Percentiles rank a stretch among this genome's conserved stretches.
Conservation (phyloP, 345 rosid genomes). For the Acer yangbiense region DNA sequence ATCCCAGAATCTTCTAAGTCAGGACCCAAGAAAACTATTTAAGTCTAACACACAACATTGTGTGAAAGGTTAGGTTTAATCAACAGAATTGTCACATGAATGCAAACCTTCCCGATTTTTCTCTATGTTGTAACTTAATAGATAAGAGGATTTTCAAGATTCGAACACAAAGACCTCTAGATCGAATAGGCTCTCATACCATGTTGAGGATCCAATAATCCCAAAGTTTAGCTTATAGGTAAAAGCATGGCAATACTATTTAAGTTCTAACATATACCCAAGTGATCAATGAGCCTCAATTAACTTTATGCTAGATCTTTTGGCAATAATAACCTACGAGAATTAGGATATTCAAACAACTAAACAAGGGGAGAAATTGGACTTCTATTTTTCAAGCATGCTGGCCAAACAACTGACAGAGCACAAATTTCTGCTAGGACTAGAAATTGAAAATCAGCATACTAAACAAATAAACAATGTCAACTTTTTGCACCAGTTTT, state of each 20-base stretch:
- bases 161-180: neutral
- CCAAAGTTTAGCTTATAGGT: neutral
- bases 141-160: neutral
- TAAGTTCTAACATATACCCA: neutral
- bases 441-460: neutral
- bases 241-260: neutral
- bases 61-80: neutral
- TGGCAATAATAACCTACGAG: conserved; percentile 1
- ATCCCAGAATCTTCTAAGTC: neutral
- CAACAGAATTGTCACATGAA: neutral
- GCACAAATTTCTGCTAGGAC: neutral
- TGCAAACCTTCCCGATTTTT: neutral
- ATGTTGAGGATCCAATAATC: neutral
- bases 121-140: neutral
- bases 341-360: neutral
- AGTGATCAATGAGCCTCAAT: neutral
- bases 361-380: neutral
- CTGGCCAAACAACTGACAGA: neutral
- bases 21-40: neutral
- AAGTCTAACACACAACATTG: neutral
- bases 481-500: neutral
- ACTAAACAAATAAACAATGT: neutral
- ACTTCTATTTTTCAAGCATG: neutral
- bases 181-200: neutral
- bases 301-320: neutral